These are phyloP conservation scores for Aspergillus flavus DNA, from an alignment of 2,329 filamentous ascomycete species.

Conservation along the genomic window DNA sequence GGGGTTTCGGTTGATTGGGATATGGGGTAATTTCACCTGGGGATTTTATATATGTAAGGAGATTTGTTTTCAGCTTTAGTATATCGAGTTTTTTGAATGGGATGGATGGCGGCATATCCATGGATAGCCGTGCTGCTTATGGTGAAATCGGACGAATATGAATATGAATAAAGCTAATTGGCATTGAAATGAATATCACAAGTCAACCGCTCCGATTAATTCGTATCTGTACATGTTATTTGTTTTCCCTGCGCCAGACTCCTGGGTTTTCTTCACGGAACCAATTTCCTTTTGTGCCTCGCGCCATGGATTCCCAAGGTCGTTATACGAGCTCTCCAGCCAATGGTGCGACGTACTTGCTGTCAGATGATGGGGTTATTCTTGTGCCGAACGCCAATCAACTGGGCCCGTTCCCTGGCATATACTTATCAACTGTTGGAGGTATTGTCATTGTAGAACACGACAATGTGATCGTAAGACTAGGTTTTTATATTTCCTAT, in stretches of 20 bases:
- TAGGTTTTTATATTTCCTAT: neutral
- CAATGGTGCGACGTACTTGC: neutral
- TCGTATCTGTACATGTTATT: constrained; percentile 3
- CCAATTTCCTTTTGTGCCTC: constrained; percentile 9
- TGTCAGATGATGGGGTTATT: neutral
- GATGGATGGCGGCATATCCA: neutral
- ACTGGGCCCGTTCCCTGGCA: constrained; percentile 7
- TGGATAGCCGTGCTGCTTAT: neutral
- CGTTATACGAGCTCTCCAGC: neutral
- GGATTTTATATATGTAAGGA: neutral
- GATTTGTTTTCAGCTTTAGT: too few species aligned
- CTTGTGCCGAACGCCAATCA: neutral
- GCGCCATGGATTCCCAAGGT: constrained; percentile 27
- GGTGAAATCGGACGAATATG: neutral
- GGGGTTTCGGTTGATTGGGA: neutral
- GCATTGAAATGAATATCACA: neutral
- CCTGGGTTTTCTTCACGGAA: constrained; percentile 7
- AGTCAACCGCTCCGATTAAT: neutral
- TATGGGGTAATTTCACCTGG: neutral
- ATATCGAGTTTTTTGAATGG: neutral
- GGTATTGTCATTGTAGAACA: neutral
- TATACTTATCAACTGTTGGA: neutral
- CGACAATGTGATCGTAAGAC: neutral
- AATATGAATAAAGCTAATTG: neutral
- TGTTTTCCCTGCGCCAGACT: constrained; percentile 11